These are phyloP conservation scores for Candida sithepensis DNA, from an alignment of 805 yeast genomes.

Conservation along the genomic window DNA sequence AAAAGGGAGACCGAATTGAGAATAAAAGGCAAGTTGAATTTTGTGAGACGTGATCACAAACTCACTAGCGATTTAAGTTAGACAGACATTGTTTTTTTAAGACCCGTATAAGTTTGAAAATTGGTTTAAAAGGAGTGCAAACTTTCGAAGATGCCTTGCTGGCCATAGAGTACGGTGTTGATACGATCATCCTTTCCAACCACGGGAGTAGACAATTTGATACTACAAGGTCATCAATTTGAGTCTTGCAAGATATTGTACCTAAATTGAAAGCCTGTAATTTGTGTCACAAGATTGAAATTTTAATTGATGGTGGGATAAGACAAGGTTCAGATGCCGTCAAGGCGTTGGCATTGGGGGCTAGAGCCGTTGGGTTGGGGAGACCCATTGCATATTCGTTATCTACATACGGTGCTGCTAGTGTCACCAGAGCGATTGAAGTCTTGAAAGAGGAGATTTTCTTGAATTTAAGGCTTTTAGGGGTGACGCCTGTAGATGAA, in stretches of 20 bases:
- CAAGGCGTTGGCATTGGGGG: constrained; percentile 67
- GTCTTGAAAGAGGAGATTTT: constrained; percentile 66
- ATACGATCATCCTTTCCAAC: constrained; percentile 80
- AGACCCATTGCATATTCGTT: constrained; percentile 65
- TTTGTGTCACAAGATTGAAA: constrained; percentile 49
- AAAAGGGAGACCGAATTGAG: constrained; percentile 68
- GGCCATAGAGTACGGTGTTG: constrained; percentile 69
- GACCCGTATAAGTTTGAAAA: constrained; percentile 57
- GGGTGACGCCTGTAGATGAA: constrained; percentile 59
- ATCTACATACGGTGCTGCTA: constrained; percentile 59
- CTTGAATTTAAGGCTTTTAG: constrained; percentile 77
- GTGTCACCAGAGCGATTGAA: constrained; percentile 57
- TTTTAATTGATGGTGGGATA: constrained; percentile 67
- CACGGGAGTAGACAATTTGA: constrained; percentile 92
- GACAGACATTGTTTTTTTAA: constrained; percentile 61
- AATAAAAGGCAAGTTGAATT: constrained; percentile 40
- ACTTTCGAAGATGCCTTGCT: constrained; percentile 70
- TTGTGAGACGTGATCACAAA: constrained; percentile 40
- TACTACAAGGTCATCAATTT: constrained; percentile 74
- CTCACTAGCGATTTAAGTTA: constrained; percentile 63
- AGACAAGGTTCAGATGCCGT: constrained; percentile 65
- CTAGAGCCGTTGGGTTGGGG: constrained; percentile 69
- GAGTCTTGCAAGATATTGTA: constrained; percentile 68
- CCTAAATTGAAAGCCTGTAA: constrained; percentile 42
- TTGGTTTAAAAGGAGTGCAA: constrained; percentile 81